Conservation (phyloP, 2,329 filamentous ascomycete species). For the Phialophora tarda region DNA sequence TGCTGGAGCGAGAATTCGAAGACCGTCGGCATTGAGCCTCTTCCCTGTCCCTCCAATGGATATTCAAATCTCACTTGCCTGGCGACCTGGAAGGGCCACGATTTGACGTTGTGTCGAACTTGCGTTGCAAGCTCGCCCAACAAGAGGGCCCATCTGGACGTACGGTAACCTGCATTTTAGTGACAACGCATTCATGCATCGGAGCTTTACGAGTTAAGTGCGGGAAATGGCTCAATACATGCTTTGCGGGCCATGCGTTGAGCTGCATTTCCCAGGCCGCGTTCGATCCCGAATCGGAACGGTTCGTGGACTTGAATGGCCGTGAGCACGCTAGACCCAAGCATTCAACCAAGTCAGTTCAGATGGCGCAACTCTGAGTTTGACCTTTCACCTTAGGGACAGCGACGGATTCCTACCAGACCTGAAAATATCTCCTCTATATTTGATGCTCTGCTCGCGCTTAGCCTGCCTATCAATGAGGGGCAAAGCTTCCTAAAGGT, state of each 20-base stretch:
- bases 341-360: conserved; percentile 17
- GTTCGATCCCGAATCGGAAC: conserved; percentile 21
- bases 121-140: conserved; percentile 17
- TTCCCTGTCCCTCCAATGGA: conserved; percentile 4
- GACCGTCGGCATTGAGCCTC: conserved; percentile 1
- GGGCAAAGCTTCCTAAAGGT: neutral
- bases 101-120: conserved; percentile 10
- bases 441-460: conserved; percentile 18
- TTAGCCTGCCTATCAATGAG: conserved; percentile 28
- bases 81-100: neutral
- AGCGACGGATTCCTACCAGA: neutral
- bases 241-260: conserved; percentile 8
- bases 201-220: conserved; percentile 23
- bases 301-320: conserved; percentile 14
- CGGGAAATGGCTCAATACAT: conserved; percentile 22
- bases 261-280: conserved; percentile 4
- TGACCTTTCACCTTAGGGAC: neutral
- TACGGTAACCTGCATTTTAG: conserved; percentile 20
- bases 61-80: neutral
- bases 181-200: conserved; percentile 34
- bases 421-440: conserved; percentile 1
- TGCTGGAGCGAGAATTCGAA: conserved; percentile 2
- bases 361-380: conserved; percentile 29
- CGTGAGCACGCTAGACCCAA: neutral
- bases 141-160: conserved; percentile 6